Evolutionary conservation across 2,329 filamentous ascomycete species (phyloP), one percentile per base, ranked within the genome.

Genomic region (Neurospora crassa): DNA sequence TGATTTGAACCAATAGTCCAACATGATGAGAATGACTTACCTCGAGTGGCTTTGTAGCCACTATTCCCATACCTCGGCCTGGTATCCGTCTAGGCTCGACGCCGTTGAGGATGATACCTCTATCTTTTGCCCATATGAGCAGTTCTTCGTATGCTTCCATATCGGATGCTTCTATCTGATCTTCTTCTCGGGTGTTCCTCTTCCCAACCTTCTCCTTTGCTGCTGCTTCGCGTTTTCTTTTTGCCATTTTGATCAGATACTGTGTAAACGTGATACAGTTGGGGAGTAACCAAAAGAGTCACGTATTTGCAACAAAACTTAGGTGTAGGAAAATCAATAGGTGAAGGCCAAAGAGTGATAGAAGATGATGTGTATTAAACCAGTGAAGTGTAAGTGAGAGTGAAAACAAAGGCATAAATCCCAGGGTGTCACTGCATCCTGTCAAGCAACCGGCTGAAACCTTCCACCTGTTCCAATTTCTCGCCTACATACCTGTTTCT

Each of bases 31-130:
- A 72, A 12, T 29, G 68, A 75, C 77, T 77, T 81, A 92, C 92
- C 82, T 91, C 82, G 73, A 96, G 85, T 16, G 86, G 82, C 40
- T 86, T 85, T 14, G 88, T 90, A 5, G 93, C 91, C 69, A 94
- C 85, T 71, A 97, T 89, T 67, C 94, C 94, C 70, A 96, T 86
- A 40, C 94, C 94, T 70, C 91, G 86, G 1, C 90, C 91, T 6
- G 90, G 87, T 18, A 97, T 89, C 47, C 83, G 83, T 53, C 88
- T 85, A 5, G 93, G 90, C 2, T 83, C 83, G 68, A 96, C 88
- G 40, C 89, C 90, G 76, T 90, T 85, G 74, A 93, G 86, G 43
- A 85, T 80, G 40, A 96, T 86, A 16, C 91, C 92, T 71, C 88
- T 85, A 1, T 81, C 80, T 63, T 84, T 79, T 1, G 91, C 90